Conservation (phyloP, 1,284 basidiomycete species). For the Xerocomus nothofagi region DNA sequence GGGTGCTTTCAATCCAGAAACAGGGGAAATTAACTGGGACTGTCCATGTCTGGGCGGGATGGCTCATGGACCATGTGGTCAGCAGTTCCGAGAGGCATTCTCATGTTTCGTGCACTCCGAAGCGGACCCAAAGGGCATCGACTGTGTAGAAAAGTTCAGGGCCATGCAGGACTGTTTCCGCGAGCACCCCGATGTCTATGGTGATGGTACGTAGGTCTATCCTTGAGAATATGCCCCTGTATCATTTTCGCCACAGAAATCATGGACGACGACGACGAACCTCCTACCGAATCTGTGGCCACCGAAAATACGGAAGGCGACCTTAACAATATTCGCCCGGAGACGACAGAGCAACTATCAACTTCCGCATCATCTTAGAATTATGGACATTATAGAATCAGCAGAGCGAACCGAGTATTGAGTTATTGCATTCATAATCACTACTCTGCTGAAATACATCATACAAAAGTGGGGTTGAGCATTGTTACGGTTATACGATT, state of each 20-base stretch:
- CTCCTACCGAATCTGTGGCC: slow-evolving; percentile 3
- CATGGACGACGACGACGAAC: slow-evolving; percentile 55
- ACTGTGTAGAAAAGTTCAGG: slow-evolving; percentile 98
- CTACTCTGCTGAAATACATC: slow-evolving; percentile 30
- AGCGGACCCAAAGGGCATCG: slow-evolving; percentile 95
- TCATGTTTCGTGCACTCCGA: slow-evolving; percentile 97
- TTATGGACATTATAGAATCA: slow-evolving; percentile 23
- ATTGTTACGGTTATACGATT: slow-evolving; percentile 4
- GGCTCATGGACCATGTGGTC: slow-evolving; percentile 96
- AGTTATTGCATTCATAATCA: slow-evolving; percentile 34
- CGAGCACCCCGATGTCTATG: slow-evolving; percentile 93
- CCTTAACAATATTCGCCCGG: slow-evolving; percentile 7
- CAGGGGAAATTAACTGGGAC: slow-evolving; percentile 98
- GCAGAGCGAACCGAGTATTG: slow-evolving; percentile 17
- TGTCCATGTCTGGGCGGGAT: slow-evolving; percentile 98
- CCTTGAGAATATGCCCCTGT: not conserved
- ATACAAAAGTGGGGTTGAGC: slow-evolving; percentile 13
- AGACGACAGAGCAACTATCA: slow-evolving; percentile 11
- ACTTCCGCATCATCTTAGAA: slow-evolving; percentile 24
- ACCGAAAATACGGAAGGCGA: slow-evolving; percentile 12
- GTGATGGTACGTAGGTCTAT: slow-evolving; percentile 66
- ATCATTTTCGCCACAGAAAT: slow-evolving; percentile 46
- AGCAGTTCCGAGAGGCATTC: slow-evolving; percentile 94
- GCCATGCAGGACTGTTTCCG: slow-evolving; percentile 98
- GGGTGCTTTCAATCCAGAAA: slow-evolving; percentile 85